Evolutionary conservation across 805 yeast genomes (phyloP), one percentile per base, ranked within the genome.

Genomic region (Zygotorulaspora florentina): DNA sequence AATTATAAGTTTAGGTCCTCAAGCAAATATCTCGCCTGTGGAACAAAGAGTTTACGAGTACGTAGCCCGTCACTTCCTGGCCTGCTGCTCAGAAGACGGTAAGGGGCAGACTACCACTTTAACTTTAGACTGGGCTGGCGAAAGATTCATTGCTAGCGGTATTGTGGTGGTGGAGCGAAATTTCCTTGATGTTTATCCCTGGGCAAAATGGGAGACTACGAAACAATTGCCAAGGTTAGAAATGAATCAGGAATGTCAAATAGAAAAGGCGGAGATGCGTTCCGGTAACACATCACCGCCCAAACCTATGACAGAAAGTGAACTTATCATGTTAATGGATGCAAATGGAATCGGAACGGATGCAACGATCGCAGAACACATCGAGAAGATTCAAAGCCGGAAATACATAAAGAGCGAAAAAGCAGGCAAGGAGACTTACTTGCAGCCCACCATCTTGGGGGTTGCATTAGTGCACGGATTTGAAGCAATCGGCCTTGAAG

Each of bases 321-420:
- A 91, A 60, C 72, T 93, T 17, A 88, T 93, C 66, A 83, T 87
- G 8, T 69, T 93, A 39, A 93, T 93, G 99, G 98, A 95, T 69
- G 86, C 81, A 9, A 93, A 93, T 64, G 98, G 98, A 0, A 93
- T 93, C 37, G 99, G 99, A 2, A 93, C 99, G 0, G 99, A 93
- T 70, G 99, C 99, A 0, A 93, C 99, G 0, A 95, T 93, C 66
- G 99, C 98, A 0, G 99, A 93, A 35, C 99, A 93, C 65, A 93
- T 93, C 31, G 89, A 85, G 47, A 90, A 86, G 59, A 81, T 93
- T 35, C 67, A 76, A 25, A 64, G 65, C 9, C 68, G 99, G 43
- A 79, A 80, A 15, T 95, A 90, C 57, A 77, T 87, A 3, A 67
- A 65, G 13, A 80, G 71, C 38, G 70, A 73, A 8, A 71, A 66